phyloP scores from a whole-genome alignment of 2,329 filamentous ascomycete species.

The Alternaria rosae region DNA sequence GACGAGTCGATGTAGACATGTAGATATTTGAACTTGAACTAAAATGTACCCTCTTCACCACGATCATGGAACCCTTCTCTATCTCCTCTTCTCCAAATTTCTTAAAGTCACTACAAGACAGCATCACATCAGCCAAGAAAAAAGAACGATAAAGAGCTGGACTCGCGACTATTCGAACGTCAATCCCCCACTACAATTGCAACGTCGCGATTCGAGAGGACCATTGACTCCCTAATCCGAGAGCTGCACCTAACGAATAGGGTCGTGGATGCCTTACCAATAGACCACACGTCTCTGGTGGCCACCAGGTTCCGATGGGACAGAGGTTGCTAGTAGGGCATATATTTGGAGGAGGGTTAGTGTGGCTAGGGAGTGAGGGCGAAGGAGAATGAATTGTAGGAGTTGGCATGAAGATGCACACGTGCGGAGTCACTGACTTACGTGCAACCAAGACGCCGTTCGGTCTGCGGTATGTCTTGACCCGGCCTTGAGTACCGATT shows the following conservation, averaged over 20 bases:
- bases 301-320: no score
- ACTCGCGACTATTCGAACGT: background rate
- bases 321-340: no score
- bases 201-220: no score
- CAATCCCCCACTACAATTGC: background rate
- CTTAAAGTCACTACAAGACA: rapidly evolving
- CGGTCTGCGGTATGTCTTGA: background rate
- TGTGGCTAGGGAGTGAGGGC: no score
- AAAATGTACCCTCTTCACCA: background rate
- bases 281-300: background rate
- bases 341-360: no score
- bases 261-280: no score
- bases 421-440: rapidly evolving
- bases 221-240: no score
- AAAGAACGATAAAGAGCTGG: background rate
- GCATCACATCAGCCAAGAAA: background rate
- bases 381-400: background rate
- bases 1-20: constrained; percentile 1
- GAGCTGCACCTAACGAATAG: no score
- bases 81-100: background rate
- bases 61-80: background rate
- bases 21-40: background rate
- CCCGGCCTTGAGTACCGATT: background rate
- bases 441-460: background rate
- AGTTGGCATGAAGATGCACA: background rate